Percentiles rank a stretch among this genome's conserved stretches.
Evolutionary conservation across 306 rosid genomes (phyloP).

Genomic region (Elaeagnus macrophylla): DNA sequence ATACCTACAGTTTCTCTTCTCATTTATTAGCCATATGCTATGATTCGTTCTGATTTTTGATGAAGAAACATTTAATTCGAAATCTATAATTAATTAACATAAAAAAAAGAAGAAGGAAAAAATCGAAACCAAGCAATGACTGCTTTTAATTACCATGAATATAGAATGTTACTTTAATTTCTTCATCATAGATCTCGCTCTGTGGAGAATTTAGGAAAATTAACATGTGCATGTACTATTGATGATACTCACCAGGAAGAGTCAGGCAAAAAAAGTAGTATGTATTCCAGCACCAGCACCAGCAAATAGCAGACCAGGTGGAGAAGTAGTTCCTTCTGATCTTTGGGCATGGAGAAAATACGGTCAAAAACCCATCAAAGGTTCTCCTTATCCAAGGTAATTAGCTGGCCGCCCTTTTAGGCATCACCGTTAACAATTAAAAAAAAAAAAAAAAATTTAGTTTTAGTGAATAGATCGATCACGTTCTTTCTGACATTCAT

Average conservation of each 20-base stretch:
- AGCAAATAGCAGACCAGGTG: conserved; percentile 72
- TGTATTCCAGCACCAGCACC: conserved; percentile 96
- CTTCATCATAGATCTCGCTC: too few relatives aligned
- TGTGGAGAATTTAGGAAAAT: not conserved
- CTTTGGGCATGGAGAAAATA: conserved; percentile 99
- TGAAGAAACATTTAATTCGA: too few relatives aligned
- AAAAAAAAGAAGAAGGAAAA: too few relatives aligned
- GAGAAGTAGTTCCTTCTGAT: conserved; percentile 96
- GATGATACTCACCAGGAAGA: conserved; percentile 37
- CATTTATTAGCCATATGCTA: not conserved
- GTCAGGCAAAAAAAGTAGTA: conserved; percentile 76
- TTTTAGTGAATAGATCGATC: too few relatives aligned
- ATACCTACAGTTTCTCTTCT: too few relatives aligned
- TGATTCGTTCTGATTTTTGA: not conserved
- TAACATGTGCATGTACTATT: not conserved
- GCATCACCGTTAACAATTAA: not conserved
- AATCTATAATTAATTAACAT: too few relatives aligned
- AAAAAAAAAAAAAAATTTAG: not conserved
- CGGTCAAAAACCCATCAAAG: conserved; percentile 97
- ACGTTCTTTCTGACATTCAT: too few relatives aligned
- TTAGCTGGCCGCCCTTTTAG: not conserved
- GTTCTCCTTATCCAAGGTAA: conserved; percentile 95
- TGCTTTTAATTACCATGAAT: too few relatives aligned
- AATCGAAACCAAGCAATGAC: too few relatives aligned
- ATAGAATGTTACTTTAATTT: too few relatives aligned